phyloP scores from a whole-genome alignment of 495 filamentous ascomycete genomes.

The Aspergillus nidulans region DNA sequence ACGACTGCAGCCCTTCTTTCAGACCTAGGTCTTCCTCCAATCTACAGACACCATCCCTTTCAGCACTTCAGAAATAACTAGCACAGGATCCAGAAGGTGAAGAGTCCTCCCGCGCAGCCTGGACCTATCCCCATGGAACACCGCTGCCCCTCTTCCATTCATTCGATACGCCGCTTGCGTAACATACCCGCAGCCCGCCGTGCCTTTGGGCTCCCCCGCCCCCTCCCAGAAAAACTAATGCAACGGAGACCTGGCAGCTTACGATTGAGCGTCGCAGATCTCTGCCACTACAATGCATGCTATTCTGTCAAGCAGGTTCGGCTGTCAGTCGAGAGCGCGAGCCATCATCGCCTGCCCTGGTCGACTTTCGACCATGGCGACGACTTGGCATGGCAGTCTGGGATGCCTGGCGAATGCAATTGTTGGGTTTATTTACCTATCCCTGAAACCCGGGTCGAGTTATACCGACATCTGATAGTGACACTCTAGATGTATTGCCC shows the following conservation, averaged over 20 bases:
- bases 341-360: neutral
- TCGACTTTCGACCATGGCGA: neutral
- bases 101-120: constrained; percentile 2
- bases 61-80: neutral
- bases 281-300: neutral
- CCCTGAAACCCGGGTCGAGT: neutral
- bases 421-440: neutral
- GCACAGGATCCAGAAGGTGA: neutral
- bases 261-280: neutral
- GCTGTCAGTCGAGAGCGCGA: neutral
- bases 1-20: neutral
- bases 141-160: constrained; percentile 1
- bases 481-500: neutral
- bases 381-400: neutral
- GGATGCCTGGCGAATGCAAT: neutral
- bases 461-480: neutral
- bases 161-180: no score
- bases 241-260: neutral
- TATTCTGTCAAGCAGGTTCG: neutral
- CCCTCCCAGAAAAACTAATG: neutral
- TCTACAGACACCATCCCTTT: neutral
- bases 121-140: neutral
- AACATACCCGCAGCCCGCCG: neutral
- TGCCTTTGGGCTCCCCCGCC: neutral
- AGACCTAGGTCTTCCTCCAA: neutral